These are phyloP conservation scores for Lunularia cruciata DNA, from an alignment of 225 moss, liverwort and hornwort species.

Conservation along the genomic window DNA sequence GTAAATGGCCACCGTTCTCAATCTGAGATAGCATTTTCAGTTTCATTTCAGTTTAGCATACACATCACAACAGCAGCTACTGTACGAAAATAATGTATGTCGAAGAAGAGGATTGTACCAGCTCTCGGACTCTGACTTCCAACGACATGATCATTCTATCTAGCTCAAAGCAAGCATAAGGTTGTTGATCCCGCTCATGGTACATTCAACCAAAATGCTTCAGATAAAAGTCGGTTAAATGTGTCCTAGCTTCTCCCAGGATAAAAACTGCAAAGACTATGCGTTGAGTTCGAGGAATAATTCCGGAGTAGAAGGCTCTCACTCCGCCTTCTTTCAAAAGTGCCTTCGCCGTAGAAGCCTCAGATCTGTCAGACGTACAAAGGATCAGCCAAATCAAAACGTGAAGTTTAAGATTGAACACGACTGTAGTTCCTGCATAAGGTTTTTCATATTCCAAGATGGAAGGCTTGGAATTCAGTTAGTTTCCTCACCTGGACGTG, in stretches of 20 bases:
- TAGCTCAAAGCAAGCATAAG: too few species aligned
- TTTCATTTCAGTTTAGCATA: too few species aligned
- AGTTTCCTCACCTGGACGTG: neutral
- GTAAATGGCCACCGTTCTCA: too few species aligned
- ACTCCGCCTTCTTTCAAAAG: slow-evolving; percentile 47
- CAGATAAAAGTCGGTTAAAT: slow-evolving; percentile 44
- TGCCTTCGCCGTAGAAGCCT: slow-evolving; percentile 33
- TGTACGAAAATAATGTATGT: too few species aligned
- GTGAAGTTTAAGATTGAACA: neutral
- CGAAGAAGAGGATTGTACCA: too few species aligned
- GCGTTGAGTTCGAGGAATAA: slow-evolving; percentile 56
- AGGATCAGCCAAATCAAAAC: too few species aligned
- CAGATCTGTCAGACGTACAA: slow-evolving; percentile 28
- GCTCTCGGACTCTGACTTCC: too few species aligned
- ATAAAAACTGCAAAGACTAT: slow-evolving; percentile 60
- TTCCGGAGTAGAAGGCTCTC: slow-evolving; percentile 47
- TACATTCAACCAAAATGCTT: slow-evolving; percentile 18
- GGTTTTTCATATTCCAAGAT: too few species aligned
- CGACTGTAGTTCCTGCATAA: neutral
- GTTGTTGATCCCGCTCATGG: too few species aligned
- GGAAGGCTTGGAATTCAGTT: neutral
- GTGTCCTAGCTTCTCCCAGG: slow-evolving; percentile 51
- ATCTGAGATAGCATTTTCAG: too few species aligned
- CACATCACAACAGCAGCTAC: too few species aligned
- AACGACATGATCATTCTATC: too few species aligned